Evolutionary conservation across 331 rosid genomes (phyloP).

Genomic region (Telfairia occidentalis): DNA sequence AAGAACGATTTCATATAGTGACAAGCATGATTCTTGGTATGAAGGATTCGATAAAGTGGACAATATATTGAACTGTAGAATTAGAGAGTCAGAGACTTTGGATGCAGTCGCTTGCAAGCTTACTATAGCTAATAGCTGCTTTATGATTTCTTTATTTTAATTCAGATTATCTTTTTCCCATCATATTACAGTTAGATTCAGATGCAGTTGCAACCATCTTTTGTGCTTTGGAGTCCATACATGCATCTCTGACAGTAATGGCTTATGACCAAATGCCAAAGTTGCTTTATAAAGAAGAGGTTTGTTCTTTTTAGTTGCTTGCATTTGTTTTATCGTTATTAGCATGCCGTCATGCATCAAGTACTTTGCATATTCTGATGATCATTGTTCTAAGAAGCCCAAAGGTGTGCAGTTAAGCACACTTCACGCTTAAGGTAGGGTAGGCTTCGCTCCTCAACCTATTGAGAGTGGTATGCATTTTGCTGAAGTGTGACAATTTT

Average conservation of each 20-base stretch:
- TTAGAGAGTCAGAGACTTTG: too few species aligned
- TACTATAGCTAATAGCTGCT: too few species aligned
- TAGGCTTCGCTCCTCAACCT: background rate
- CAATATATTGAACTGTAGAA: too few species aligned
- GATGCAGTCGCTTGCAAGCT: too few species aligned
- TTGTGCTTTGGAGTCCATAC: slow-evolving; percentile 87
- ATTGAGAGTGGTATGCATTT: background rate
- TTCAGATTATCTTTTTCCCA: background rate
- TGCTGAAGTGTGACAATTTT: slow-evolving; percentile 7
- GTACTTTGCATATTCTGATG: background rate
- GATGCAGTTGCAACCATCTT: slow-evolving; percentile 57
- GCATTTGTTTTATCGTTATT: background rate
- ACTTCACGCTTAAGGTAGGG: background rate
- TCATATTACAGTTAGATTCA: slow-evolving; percentile 64
- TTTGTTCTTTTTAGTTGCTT: slow-evolving; percentile 13
- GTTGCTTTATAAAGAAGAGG: slow-evolving; percentile 96
- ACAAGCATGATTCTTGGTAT: too few species aligned
- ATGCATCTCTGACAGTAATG: slow-evolving; percentile 86
- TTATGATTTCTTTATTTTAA: background rate
- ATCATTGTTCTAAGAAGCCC: background rate
- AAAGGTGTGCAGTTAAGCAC: background rate
- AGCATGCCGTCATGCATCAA: background rate
- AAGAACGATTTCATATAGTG: too few species aligned
- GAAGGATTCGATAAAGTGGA: too few species aligned
- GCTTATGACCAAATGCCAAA: slow-evolving; percentile 81